Base-by-base conservation (phyloP, 208 protist species). In the Acanthamoeba polyphaga region DNA sequence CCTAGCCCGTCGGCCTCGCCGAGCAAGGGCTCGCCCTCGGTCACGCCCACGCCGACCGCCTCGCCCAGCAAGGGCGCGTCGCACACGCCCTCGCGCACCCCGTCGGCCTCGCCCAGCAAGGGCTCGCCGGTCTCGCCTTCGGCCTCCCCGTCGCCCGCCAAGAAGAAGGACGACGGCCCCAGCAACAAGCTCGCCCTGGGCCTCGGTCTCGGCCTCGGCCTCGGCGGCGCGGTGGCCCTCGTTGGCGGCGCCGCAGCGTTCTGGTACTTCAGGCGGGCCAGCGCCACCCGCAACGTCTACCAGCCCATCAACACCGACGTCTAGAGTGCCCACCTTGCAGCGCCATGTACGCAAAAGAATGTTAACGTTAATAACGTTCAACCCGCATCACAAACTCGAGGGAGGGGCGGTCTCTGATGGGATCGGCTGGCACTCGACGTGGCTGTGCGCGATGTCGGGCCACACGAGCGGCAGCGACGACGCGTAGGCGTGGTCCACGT, bases 271-370 rank as follows among this genome's bases (percentile, higher is more conserved):
- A 80, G 27, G 58, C 58, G 22, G 17, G 51, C 13, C 34, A 2
- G 72, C 38, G 17, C n/a, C 43, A 43, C 10, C 4, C 8, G 9
- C 72, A 43, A 51, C 72, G 19, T 15, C 38, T 80, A 80, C 72
- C 34, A 80, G 72, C 51, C 95, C 60, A 85, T 92, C 32, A 88
- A 93, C 6, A 80, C 29, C 72, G 72, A 80, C 29, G 72, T 80
- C 10, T 80, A 80, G 29, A 93, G 34, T 38, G 34, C 34, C 34
- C 34, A 38, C 3, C 3, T 55, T 55, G 51, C 51, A 38, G 34
- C 34, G 34, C 34, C 34, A 38, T 38, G 34, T 38, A 38, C 34
- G 34, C 34, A 38, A 38, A 38, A 2, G 34, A 0, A 38, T 38
- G 34, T 38, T 38, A 38, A 0, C 2, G 34, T 38, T 38, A 38